Evolutionary conservation across 164 flowering plant genomes (phyloP), one percentile per base, ranked within the genome.

Genomic region (Vitis riparia): DNA sequence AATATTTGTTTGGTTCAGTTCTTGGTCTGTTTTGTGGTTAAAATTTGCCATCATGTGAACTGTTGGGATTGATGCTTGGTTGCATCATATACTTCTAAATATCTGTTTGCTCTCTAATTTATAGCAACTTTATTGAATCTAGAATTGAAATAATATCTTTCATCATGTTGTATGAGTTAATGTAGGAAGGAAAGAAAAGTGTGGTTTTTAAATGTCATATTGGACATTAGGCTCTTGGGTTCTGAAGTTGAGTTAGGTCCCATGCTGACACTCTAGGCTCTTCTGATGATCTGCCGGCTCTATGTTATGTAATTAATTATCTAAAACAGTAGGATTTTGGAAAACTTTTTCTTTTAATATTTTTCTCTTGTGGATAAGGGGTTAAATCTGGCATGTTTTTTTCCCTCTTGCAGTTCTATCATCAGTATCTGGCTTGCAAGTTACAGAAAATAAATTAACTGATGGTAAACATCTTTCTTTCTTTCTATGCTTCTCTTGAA

Each of bases 371-470:
- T 32, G 58, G 62, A 37, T 32, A 0, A 32, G 19, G 56, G 52
- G 52, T 29, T 53, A 66, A 15, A 61, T 19, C 72, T 11, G 70
- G 48, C 51, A 50, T 77, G 59, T 37, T 27, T 12, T 55, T 69
- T 65, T 71, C 62, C n/a, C 49, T 17, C 64, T 70, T 88, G 88
- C 92, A 93, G 98, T 93, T 79, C 73, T 91, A 63, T 88, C 98
- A 68, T 55, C 97, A 19, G 88, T 93, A 29, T 91, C 98, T 48
- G 98, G 98, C 64, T 78, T 93, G 57, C 77, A 83, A 78, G 88
- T 68, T 60, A 78, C 87, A 15, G 82, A 80, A 50, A 16, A 11
- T 10, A 85, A 81, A 64, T 74, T 91, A 56, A 83, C 83, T 71
- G 65, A 81, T n/a, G 83, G 96, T 88, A 79, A 78, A 66, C 71